Base-by-base conservation (phyloP, 2,329 filamentous ascomycete species). In the Zymoseptoria passerinii region DNA sequence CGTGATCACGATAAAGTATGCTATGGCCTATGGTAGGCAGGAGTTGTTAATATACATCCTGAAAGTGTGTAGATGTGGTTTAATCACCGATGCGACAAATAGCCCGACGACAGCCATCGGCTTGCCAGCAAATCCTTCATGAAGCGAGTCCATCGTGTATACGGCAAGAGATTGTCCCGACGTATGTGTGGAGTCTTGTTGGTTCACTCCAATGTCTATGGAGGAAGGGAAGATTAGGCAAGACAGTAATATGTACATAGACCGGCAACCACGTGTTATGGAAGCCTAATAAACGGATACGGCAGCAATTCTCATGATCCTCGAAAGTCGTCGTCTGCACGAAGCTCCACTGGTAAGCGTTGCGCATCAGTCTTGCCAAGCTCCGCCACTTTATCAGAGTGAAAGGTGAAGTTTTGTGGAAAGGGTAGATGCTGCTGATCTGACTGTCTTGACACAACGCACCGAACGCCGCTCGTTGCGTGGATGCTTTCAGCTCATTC, bases 1-100 rank as follows among this genome's bases (percentile, higher is more conserved):
- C 16, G 60, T 48, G 19, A 44, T 63, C 28, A 58, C 60, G 4
- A 63, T 16, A 18, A 63, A 57, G 56, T 65, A 67, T 35, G 57
- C 23, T 16, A 62, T 16, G 18, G 61, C 61, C 63, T 65, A 20
- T 28, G 6, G 23, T 66, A 44, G 16, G 13, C 35, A 44, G 16
- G 35, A 13, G 35, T 7, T 44, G 44, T 20, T 63, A 64, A 60
- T 19, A 40, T 54, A 59, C 16, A 35, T 8, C 1, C 50, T 13
- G 35, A 16, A 44, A 44, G 7, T 16, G n/a, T 23, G 35, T 44
- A n/a, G 9, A 49, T 19, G 19, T 51, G 49, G 19, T 28, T 10
- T 10, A 48, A 59, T 19, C 55, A 63, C 63, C 54, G 63, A 53
- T 8, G 55, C 29, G n/a, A 56, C 55, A 52, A 64, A 58, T 6